Conservation (phyloP, 2,329 filamentous ascomycete species). For the Polychaeton citri region DNA sequence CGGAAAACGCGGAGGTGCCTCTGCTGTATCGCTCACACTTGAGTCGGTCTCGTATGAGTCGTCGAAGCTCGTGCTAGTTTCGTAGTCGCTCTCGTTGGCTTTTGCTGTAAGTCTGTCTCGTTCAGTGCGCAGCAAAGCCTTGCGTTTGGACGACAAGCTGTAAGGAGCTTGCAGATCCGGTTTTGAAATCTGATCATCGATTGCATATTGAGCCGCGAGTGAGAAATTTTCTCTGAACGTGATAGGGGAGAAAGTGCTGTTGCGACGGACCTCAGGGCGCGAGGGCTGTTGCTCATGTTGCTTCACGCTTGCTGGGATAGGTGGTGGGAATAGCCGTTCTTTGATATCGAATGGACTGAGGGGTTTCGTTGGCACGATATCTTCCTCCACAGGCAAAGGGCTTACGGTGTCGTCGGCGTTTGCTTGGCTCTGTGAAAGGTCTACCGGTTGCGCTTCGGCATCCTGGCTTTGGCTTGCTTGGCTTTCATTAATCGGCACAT, state of each 20-base stretch:
- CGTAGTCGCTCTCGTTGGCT: slow-evolving; percentile 23
- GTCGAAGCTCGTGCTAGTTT: slow-evolving; percentile 32
- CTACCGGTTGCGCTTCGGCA: background rate
- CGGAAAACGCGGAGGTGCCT: slow-evolving; percentile 12
- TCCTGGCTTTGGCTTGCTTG: background rate
- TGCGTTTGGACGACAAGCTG: too few relatives aligned
- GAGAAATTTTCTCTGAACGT: too few relatives aligned
- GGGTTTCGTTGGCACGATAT: slow-evolving; percentile 7
- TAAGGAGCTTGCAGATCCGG: too few relatives aligned
- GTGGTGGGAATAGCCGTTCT: slow-evolving; percentile 35
- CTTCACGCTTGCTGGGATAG: slow-evolving; percentile 16
- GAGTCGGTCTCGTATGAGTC: slow-evolving; percentile 12
- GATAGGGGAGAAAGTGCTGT: slow-evolving; percentile 39
- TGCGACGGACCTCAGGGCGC: slow-evolving; percentile 7
- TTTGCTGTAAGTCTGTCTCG: too few relatives aligned
- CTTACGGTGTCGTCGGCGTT: background rate
- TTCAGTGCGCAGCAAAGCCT: too few relatives aligned
- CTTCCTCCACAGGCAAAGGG: background rate
- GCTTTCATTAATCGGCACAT: background rate
- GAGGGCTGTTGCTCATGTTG: slow-evolving; percentile 1
- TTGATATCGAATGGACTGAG: slow-evolving; percentile 28
- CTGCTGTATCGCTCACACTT: slow-evolving; percentile 6
- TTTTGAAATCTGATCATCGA: too few relatives aligned
- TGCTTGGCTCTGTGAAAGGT: background rate
- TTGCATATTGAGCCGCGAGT: too few relatives aligned